phyloP scores from a whole-genome alignment of 1,284 basidiomycete species.

The Puccinia hordei region DNA sequence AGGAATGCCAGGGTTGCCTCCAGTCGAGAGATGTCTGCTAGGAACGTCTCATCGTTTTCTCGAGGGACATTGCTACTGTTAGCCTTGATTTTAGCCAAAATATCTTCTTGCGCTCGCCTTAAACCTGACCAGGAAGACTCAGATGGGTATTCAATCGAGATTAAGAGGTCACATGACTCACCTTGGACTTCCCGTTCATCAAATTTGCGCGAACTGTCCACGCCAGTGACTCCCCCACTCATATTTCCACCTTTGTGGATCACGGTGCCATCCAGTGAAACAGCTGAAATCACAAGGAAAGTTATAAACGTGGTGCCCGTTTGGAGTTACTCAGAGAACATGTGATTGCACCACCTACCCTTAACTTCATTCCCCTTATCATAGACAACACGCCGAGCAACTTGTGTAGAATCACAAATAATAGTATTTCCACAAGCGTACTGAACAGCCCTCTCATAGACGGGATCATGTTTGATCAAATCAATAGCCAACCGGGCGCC shows the following conservation, averaged over 20 bases:
- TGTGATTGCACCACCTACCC: constrained; percentile 64
- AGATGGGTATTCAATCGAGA: constrained; percentile 10
- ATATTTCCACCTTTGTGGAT: constrained; percentile 97
- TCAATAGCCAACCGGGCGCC: constrained; percentile 92
- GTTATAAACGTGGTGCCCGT: background rate
- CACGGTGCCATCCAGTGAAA: constrained; percentile 92
- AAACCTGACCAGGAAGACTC: constrained; percentile 61
- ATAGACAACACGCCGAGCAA: constrained; percentile 86
- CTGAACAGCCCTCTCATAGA: constrained; percentile 88
- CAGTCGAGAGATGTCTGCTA: constrained; percentile 75
- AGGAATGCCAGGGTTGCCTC: constrained; percentile 73
- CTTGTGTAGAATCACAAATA: constrained; percentile 90
- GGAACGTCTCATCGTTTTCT: constrained; percentile 76
- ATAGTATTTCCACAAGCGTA: constrained; percentile 93
- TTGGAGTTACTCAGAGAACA: background rate
- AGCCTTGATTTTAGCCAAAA: constrained; percentile 78
- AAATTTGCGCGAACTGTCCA: constrained; percentile 76
- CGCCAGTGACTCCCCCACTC: constrained; percentile 84
- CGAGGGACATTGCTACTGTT: constrained; percentile 78
- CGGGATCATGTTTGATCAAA: constrained; percentile 82
- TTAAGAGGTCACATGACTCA: background rate
- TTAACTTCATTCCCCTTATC: constrained; percentile 94
- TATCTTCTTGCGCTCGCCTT: constrained; percentile 66
- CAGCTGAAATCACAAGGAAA: constrained; percentile 66
- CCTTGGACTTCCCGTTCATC: constrained; percentile 87